Percentiles rank a stretch among this genome's conserved stretches.
Conservation (phyloP, 768 basidiomycete genomes). For the Suillus decipiens region DNA sequence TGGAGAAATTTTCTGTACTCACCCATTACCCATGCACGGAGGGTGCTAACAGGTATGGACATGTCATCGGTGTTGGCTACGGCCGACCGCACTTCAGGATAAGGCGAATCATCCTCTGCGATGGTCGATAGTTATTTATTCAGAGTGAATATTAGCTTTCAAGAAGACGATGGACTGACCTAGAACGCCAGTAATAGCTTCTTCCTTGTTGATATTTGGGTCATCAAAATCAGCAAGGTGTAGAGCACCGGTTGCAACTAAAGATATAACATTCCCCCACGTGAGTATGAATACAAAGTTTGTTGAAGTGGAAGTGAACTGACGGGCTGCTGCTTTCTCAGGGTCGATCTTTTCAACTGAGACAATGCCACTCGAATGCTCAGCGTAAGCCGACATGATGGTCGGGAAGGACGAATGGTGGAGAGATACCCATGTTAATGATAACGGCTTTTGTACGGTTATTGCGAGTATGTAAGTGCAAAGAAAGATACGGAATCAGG, state of each 20-base stretch:
- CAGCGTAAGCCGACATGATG: constrained; percentile 23
- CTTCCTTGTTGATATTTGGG: constrained; percentile 46
- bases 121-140: neutral
- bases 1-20: constrained; percentile 15
- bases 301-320: neutral
- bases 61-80: constrained; percentile 52
- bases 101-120: constrained; percentile 50
- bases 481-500: neutral
- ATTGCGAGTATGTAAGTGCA: neutral
- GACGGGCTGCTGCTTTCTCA: constrained; percentile 17
- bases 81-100: constrained; percentile 53
- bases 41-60: constrained; percentile 36
- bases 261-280: neutral
- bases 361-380: constrained; percentile 19
- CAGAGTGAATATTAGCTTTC: neutral
- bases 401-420: neutral
- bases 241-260: neutral
- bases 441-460: constrained; percentile 1
- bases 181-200: constrained; percentile 17
- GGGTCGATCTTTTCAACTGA: constrained; percentile 21
- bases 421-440: neutral
- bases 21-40: constrained; percentile 42
- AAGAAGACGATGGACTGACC: neutral
- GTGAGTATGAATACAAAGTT: neutral
- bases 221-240: constrained; percentile 41